Evolutionary conservation across 257 asterid genomes (phyloP), one percentile per base, ranked within the genome.

Genomic region (Linaria vulgaris): DNA sequence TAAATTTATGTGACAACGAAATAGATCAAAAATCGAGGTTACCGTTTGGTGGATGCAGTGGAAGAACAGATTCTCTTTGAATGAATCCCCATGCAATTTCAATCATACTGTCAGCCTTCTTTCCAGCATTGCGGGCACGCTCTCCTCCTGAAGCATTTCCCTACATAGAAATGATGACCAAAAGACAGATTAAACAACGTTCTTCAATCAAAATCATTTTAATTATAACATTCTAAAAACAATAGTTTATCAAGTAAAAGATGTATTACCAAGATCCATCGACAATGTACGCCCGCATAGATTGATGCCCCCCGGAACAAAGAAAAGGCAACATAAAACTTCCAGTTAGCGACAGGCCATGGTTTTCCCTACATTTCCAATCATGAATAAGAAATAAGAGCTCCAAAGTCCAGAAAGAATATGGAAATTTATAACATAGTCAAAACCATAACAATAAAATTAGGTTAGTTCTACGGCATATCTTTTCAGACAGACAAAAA

Each of bases 91-190:
- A 87, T 13, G 99, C 94, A 34, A 59, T 72, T 70, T 71, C 82
- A 9, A 92, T 79, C 54, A 82, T 19, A 44, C 82, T 76, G 75
- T 89, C 80, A 39, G 94, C 95, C 71, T 73, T 85, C 72, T 73
- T 70, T 67, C 96, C 97, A 17, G 84, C 76, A 69, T 57, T 41
- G 55, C 88, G 82, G 27, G 99, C 99, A 68, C 96, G 90, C 56
- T 87, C 94, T 55, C 99, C 99, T 57, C 97, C 99, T 2, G 96
- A 85, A 63, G 99, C 97, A 81, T 85, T 92, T 67, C 99, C 99
- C 99, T 92, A 60, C 49, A 72, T 63, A 37, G 66, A 61, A n/a
- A 69, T 48, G 63, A 58, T 74, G 31, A 52, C 15, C 62, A 56
- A 39, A 45, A 17, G 9, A 55, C 43, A 27, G 21, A 13, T 55